These are phyloP conservation scores for Paspalum notatum DNA, from an alignment of 176 grass and related monocot genomes.

Conservation along the genomic window DNA sequence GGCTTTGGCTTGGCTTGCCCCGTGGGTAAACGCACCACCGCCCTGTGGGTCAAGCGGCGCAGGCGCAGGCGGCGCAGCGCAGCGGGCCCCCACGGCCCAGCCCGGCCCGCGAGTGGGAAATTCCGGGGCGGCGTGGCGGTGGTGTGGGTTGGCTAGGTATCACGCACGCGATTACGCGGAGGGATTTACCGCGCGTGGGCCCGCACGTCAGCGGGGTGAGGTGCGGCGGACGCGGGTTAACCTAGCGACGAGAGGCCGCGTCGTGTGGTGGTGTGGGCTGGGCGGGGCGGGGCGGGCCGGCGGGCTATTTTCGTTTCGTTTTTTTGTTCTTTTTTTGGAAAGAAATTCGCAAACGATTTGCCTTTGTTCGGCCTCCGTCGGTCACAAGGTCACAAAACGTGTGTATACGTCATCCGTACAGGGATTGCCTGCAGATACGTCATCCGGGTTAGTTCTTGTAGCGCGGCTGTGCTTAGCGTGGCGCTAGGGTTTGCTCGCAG, in stretches of 20 bases:
- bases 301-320: neutral
- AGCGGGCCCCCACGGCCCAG: neutral
- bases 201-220: neutral
- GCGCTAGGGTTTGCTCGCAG: too few species aligned
- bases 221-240: neutral
- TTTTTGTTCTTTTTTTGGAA: neutral
- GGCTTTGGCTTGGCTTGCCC: slow-evolving; percentile 2
- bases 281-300: too few species aligned
- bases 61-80: too few species aligned
- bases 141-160: neutral
- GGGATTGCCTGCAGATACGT: neutral
- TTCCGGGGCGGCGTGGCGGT: neutral
- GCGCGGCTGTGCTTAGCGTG: too few species aligned
- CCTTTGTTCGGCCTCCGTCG: neutral
- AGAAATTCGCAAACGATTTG: neutral
- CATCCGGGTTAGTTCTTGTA: too few species aligned
- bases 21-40: slow-evolving; percentile 22
- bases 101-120: neutral
- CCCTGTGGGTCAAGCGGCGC: too few species aligned
- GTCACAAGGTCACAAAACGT: neutral
- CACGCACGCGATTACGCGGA: too few species aligned
- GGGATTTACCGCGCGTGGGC: neutral
- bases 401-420: neutral
- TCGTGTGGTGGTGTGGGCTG: neutral
- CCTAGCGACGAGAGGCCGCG: neutral